phyloP scores from a whole-genome alignment of 176 grass and related monocot genomes.

The Cocos nucifera region DNA sequence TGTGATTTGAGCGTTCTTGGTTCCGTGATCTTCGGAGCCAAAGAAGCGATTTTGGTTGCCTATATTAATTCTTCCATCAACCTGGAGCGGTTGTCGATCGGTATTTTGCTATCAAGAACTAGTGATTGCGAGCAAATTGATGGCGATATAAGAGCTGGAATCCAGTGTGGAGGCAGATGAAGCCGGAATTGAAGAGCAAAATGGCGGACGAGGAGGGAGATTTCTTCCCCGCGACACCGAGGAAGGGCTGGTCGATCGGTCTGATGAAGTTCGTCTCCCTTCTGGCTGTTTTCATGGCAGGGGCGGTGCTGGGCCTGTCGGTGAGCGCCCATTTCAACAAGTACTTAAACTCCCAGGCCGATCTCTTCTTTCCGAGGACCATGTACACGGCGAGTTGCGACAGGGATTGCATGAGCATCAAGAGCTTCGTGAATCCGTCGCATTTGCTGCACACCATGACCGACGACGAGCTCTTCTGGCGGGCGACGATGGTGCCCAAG shows the following conservation, averaged over 20 bases:
- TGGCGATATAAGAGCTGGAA: too few species aligned
- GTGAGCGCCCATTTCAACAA: constrained; percentile 30
- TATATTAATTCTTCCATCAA: too few species aligned
- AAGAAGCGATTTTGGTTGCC: too few species aligned
- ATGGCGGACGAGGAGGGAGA: neutral
- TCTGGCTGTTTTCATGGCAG: constrained; percentile 59
- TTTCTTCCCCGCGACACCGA: constrained; percentile 13
- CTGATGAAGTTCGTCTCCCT: constrained; percentile 38
- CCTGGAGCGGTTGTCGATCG: too few species aligned
- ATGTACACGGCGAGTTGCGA: constrained; percentile 7
- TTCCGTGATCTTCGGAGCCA: too few species aligned
- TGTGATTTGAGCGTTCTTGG: too few species aligned
- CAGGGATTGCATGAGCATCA: neutral
- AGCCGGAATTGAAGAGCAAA: neutral
- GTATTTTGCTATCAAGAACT: too few species aligned
- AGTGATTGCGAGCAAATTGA: too few species aligned
- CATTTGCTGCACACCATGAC: constrained; percentile 8
- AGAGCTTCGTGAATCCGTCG: neutral
- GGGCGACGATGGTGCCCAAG: constrained; percentile 5
- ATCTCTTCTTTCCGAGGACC: constrained; percentile 24
- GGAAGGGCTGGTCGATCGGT: constrained; percentile 37
- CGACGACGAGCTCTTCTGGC: constrained; percentile 15
- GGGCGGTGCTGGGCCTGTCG: constrained; percentile 40
- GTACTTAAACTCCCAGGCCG: constrained; percentile 11
- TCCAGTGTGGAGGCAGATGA: constrained; percentile 10